These are phyloP conservation scores for Prunus kanzakura DNA, from an alignment of 306 rosid genomes.

Conservation along the genomic window DNA sequence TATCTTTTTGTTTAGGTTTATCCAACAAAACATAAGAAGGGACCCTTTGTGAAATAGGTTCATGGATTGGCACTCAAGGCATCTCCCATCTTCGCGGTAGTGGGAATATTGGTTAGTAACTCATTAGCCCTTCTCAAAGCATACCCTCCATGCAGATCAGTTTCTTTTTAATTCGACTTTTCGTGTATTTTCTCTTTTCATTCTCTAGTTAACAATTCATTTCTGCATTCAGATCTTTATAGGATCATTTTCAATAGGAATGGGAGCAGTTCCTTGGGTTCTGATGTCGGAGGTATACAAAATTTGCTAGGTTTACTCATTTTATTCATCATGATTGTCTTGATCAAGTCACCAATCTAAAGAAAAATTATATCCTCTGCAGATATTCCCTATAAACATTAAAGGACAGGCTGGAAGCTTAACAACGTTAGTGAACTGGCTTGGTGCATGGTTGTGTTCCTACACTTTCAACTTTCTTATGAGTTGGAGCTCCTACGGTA, in stretches of 20 bases:
- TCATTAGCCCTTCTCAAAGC: slow-evolving; percentile 12
- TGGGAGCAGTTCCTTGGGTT: slow-evolving; percentile 98
- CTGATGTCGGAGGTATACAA: slow-evolving; percentile 85
- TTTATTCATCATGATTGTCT: neutral
- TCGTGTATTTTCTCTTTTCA: neutral
- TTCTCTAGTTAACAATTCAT: neutral
- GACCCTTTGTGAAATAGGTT: slow-evolving; percentile 41
- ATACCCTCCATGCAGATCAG: neutral
- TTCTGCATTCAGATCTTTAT: slow-evolving; percentile 55
- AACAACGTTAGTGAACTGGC: slow-evolving; percentile 87
- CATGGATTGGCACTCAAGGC: slow-evolving; percentile 41
- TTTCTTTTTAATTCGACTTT: neutral
- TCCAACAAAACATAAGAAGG: slow-evolving; percentile 7
- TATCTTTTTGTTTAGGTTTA: slow-evolving; percentile 1
- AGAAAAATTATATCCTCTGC: slow-evolving; percentile 22
- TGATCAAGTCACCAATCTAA: neutral
- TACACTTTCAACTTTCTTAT: slow-evolving; percentile 82
- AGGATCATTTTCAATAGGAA: slow-evolving; percentile 75
- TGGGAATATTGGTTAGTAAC: slow-evolving; percentile 60
- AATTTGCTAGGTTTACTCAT: neutral
- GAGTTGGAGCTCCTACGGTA: slow-evolving; percentile 88
- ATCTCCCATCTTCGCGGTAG: slow-evolving; percentile 65
- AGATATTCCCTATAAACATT: slow-evolving; percentile 87
- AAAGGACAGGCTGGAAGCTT: slow-evolving; percentile 84
- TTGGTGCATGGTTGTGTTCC: slow-evolving; percentile 90